These are phyloP conservation scores for Litsea cubeba DNA, from an alignment of 164 flowering plant species.

Conservation along the genomic window DNA sequence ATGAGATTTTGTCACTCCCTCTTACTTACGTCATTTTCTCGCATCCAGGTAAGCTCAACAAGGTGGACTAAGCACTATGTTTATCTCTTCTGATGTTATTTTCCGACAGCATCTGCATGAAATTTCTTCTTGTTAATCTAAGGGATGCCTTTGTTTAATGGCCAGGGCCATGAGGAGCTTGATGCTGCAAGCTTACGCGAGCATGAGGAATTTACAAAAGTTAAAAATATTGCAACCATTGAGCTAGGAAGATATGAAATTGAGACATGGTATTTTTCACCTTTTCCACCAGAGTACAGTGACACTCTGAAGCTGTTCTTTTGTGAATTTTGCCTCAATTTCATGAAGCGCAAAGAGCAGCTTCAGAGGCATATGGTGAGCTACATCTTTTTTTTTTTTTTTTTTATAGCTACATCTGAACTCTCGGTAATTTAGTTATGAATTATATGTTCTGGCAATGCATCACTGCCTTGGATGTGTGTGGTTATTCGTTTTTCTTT, in stretches of 20 bases:
- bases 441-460: neutral
- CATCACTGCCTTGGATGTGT: neutral
- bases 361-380: conserved; percentile 99
- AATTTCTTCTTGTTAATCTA: neutral
- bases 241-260: conserved; percentile 98
- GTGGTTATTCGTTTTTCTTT: neutral
- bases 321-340: conserved; percentile 96
- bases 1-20: no score
- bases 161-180: conserved; percentile 96
- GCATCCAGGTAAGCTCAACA: no score
- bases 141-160: conserved; percentile 5
- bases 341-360: conserved; percentile 98
- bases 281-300: conserved; percentile 96
- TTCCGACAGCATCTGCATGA: neutral
- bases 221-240: conserved; percentile 91
- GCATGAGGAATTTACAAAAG: conserved; percentile 98
- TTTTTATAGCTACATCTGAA: conserved; percentile 33
- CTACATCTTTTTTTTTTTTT: conserved; percentile 7
- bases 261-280: conserved; percentile 99
- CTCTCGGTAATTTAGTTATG: neutral
- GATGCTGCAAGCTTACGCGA: conserved; percentile 99
- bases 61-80: no score
- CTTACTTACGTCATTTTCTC: no score
- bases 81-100: neutral
- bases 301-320: conserved; percentile 78